phyloP scores from a whole-genome alignment of 2,329 filamentous ascomycete genomes.

The Furcasterigmium furcatum region DNA sequence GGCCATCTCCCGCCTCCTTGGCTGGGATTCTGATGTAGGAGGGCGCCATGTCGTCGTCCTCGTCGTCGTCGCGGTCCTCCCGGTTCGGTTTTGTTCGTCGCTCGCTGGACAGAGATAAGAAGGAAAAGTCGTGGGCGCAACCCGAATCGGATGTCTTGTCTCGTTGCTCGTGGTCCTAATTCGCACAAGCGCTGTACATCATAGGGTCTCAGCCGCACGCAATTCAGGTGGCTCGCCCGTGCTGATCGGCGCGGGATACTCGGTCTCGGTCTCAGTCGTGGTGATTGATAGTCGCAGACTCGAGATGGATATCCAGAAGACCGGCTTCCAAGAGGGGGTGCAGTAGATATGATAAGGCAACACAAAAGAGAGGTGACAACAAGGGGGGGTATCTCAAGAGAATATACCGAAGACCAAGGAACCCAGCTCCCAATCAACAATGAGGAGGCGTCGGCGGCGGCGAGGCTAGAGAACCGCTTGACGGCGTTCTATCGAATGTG shows the following conservation, averaged over 20 bases:
- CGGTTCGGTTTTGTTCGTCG: not conserved
- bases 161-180: not conserved
- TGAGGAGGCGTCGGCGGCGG: no score
- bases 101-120: not conserved
- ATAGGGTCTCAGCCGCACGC: constrained; percentile 6
- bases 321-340: constrained; percentile 10
- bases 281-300: not conserved
- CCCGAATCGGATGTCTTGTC: constrained; percentile 8
- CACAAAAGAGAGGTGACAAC: not conserved
- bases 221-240: not conserved
- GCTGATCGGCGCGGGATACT: not conserved
- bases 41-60: constrained; percentile 52
- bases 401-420: no score
- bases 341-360: not conserved
- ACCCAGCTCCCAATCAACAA: not conserved
- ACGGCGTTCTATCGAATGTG: not conserved
- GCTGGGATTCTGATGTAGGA: constrained; percentile 43
- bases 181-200: constrained; percentile 5
- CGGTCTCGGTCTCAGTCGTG: not conserved
- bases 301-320: constrained; percentile 10
- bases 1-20: constrained; percentile 26
- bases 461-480: not conserved
- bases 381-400: not conserved
- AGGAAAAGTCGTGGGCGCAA: not conserved
- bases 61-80: not conserved